phyloP scores from a whole-genome alignment of 441 rosid genomes.

The Metrosideros polymorpha region DNA sequence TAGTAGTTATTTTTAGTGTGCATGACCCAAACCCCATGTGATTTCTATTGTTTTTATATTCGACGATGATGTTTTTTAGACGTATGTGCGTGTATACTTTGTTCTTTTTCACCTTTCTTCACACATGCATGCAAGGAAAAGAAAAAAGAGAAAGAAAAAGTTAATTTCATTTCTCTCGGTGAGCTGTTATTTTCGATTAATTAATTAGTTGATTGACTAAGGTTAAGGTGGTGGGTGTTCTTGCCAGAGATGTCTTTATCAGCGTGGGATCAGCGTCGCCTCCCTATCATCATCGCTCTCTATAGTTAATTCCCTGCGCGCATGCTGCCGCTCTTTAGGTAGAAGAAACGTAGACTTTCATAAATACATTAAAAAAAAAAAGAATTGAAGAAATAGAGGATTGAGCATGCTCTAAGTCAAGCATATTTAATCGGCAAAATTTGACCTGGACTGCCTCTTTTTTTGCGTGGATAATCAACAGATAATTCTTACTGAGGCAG shows the following conservation, averaged over 20 bases:
- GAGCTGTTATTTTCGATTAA: background rate
- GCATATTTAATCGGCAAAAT: background rate
- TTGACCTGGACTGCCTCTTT: background rate
- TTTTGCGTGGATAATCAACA: background rate
- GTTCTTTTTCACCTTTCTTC: background rate
- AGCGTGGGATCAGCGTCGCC: background rate
- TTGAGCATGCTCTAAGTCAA: background rate
- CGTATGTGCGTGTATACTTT: background rate
- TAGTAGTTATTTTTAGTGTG: background rate
- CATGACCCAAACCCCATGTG: background rate
- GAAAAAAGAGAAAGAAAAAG: background rate
- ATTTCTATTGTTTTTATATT: background rate
- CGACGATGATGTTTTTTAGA: background rate
- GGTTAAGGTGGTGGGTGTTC: background rate
- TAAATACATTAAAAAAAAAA: background rate
- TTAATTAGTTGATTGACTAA: background rate
- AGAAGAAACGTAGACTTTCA: background rate
- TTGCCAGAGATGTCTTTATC: background rate
- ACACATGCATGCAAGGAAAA: background rate
- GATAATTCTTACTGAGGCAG: background rate
- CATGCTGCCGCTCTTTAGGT: background rate
- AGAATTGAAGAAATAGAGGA: background rate
- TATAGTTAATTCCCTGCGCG: background rate
- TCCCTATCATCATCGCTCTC: background rate
- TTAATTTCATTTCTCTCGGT: background rate